Conservation (phyloP, 257 asterid species). For the Ajuga chamaepitys region DNA sequence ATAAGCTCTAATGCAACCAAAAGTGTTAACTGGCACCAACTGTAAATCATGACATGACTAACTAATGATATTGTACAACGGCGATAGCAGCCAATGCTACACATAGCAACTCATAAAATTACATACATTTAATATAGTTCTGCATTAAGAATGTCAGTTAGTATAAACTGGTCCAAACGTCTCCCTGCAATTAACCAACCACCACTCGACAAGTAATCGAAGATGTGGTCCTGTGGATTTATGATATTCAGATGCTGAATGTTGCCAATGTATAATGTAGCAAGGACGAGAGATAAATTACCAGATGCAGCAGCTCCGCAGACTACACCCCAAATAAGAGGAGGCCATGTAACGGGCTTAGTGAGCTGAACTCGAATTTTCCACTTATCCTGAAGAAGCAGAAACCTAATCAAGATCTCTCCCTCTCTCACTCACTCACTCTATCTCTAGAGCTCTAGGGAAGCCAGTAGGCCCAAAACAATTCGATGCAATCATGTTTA, state of each 20-base stretch:
- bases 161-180: not conserved
- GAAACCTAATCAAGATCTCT: not conserved
- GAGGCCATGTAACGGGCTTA: conserved; percentile 99
- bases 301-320: conserved; percentile 99
- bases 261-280: not conserved
- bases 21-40: not conserved
- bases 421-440: not conserved
- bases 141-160: not conserved
- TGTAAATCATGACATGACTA: not conserved
- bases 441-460: not conserved
- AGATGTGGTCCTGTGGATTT: not conserved
- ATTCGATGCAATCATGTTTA: not conserved
- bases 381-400: conserved; percentile 63
- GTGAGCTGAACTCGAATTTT: conserved; percentile 86
- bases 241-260: not conserved
- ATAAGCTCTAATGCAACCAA: not conserved
- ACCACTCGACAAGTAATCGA: not conserved
- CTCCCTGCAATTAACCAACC: not conserved
- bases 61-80: not conserved
- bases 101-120: not conserved
- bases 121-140: not conserved
- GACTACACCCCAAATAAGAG: conserved; percentile 94
- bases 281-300: conserved; percentile 20
- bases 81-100: not conserved
- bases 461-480: not conserved